Percentiles rank a stretch among this genome's conserved stretches.
Evolutionary conservation across 2,329 filamentous ascomycete genomes (phyloP).

Genomic region (Venturiaceae sp.): DNA sequence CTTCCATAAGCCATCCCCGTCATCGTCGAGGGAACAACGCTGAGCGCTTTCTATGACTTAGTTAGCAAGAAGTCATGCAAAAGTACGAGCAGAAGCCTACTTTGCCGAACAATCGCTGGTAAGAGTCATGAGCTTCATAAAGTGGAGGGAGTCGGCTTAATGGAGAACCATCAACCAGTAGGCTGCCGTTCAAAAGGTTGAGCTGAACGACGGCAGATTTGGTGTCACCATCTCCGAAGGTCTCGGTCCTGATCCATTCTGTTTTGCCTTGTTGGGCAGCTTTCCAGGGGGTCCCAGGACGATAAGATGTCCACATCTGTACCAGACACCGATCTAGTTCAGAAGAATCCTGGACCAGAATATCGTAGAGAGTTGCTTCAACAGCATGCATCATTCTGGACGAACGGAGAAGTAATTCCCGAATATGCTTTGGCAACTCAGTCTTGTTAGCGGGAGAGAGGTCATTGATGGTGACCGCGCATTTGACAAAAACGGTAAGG

Average conservation of each 20-base stretch:
- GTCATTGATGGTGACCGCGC: not conserved
- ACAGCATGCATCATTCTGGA: not conserved
- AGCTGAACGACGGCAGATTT: not conserved
- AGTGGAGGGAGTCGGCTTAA: not conserved
- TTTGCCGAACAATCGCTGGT: not conserved
- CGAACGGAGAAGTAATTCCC: not conserved
- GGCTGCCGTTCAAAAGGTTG: not conserved
- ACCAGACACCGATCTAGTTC: not conserved
- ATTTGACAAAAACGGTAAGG: not conserved
- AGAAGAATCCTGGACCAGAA: not conserved
- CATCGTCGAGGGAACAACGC: not conserved
- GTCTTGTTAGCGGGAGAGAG: not conserved
- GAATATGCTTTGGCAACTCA: not conserved
- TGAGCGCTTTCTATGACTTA: not conserved
- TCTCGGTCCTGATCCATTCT: not conserved
- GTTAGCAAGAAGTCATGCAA: not conserved
- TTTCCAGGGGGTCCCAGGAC: not conserved
- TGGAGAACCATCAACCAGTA: not conserved
- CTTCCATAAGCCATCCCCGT: not conserved
- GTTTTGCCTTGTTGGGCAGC: not conserved
- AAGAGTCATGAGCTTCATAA: not conserved
- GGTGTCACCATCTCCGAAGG: not conserved
- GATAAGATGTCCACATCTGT: not conserved
- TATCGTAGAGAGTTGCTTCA: not conserved
- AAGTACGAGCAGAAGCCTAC: not conserved